These are phyloP conservation scores for Coniochaeta sp. DNA, from an alignment of 2,329 filamentous ascomycete species.

Conservation along the genomic window DNA sequence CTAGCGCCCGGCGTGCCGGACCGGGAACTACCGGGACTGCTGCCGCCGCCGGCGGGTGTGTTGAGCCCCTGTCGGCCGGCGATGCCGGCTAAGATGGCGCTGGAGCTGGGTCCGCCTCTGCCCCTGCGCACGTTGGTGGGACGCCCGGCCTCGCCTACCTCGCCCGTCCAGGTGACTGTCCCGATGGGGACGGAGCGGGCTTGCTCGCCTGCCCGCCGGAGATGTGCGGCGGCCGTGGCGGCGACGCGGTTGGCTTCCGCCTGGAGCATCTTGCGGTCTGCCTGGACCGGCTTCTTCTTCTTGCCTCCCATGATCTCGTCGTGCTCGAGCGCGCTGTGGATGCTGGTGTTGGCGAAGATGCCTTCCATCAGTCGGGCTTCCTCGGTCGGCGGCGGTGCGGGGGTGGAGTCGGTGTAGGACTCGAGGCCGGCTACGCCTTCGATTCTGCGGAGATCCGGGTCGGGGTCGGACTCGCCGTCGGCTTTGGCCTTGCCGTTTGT, in stretches of 20 bases:
- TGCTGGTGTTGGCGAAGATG: constrained; percentile 78
- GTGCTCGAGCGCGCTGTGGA: constrained; percentile 89
- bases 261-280: constrained; percentile 72
- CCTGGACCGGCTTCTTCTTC: constrained; percentile 51
- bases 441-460: constrained; percentile 15
- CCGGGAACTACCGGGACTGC: constrained; percentile 36
- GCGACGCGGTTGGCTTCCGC: constrained; percentile 77
- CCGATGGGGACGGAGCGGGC: constrained; percentile 71
- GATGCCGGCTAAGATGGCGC: constrained; percentile 48
- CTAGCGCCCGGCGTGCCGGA: constrained; percentile 32
- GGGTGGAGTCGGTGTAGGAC: constrained; percentile 49
- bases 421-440: constrained; percentile 58
- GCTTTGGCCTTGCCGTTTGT: background rate
- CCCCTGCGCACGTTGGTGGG: constrained; percentile 44
- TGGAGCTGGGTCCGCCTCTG: constrained; percentile 45
- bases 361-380: constrained; percentile 80
- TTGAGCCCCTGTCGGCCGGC: constrained; percentile 48
- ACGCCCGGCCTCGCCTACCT: constrained; percentile 69
- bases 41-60: constrained; percentile 21
- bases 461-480: background rate
- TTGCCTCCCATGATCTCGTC: constrained; percentile 82
- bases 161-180: constrained; percentile 89
- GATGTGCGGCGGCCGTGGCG: constrained; percentile 66
- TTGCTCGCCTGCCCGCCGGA: constrained; percentile 65
- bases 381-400: constrained; percentile 34